A percentile compares a stretch with the other conserved stretches of the same genome.
Evolutionary conservation across 2,329 filamentous ascomycete genomes (phyloP).

Genomic region (Ilyonectria destructans): DNA sequence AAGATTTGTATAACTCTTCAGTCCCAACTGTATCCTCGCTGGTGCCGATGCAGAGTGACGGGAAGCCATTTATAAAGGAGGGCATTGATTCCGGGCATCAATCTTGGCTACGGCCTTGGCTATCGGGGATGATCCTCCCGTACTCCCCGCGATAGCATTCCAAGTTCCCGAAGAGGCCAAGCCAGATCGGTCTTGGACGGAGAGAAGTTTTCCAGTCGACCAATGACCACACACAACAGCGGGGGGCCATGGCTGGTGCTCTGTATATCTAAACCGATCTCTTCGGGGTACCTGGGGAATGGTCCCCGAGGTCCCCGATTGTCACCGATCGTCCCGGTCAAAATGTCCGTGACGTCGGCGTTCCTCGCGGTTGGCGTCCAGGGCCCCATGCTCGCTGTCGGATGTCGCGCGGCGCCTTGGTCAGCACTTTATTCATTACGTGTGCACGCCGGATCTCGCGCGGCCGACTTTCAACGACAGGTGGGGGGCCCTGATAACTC

Average conservation of each 20-base stretch:
- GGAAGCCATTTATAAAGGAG: no score
- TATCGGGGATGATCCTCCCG: no score
- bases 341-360: neutral
- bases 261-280: conserved; percentile 2
- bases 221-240: neutral
- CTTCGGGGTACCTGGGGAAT: conserved; percentile 5
- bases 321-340: neutral
- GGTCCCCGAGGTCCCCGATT: conserved; percentile 31
- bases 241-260: neutral
- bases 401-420: conserved; percentile 1
- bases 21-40: no score
- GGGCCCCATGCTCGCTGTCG: neutral
- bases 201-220: neutral
- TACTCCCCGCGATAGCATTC: neutral
- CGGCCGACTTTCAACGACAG: neutral
- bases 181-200: neutral
- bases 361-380: conserved; percentile 1
- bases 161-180: neutral
- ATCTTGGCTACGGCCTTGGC: no score
- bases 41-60: no score
- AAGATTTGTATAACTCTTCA: no score
- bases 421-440: conserved; percentile 8
- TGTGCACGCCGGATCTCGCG: conserved; percentile 9
- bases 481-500: neutral
- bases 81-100: no score